Evolutionary conservation across 2,329 filamentous ascomycete genomes (phyloP), one percentile per base, ranked within the genome.

Genomic region (Botrytis medusae): DNA sequence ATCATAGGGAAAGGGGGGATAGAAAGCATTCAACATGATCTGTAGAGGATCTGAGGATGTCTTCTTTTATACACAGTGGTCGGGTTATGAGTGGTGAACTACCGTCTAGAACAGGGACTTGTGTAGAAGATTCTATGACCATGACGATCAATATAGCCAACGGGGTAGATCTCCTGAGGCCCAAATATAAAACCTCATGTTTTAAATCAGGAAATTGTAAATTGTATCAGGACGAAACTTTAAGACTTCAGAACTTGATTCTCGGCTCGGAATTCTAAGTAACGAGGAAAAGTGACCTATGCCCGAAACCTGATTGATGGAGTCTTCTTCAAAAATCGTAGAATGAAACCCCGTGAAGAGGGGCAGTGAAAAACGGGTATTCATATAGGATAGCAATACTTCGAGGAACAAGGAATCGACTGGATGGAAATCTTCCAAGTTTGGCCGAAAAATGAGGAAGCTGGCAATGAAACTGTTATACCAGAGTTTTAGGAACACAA

Each of bases 1-100:
- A 79, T 63, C 77, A 79, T 44, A 63, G 37, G 20, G 70, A 71
- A 65, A 51, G 9, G 42, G 29, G 6, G 34, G 20, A 42, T 10
- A n/a, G 16, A 22, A 54, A 10, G 44, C 20, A 40, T 40, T 22
- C 16, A 32, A 51, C 29, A n/a, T n/a, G 42, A 65, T 37, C 14
- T 9, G 10, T 29, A n/a, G 8, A 18, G 18, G 9, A 44, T 9
- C n/a, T 4, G n/a, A 16, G 18, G 2, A 25, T 57, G 2, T 2
- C 22, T 37, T 46, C n/a, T 20, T 18, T n/a, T 40, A n/a, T 0
- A 42, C 25, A 10, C 18, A 1, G 2, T 29, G 25, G n/a, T 57
- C n/a, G 29, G 25, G 9, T 14, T 40, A 54, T 42, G 16, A 37
- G 14, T 10, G 9, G 25, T 4, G 40, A 8, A 12, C 3, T 22